Evolutionary conservation across 129 eudicot genomes (phyloP).

Genomic region (Pulicaria dysenterica): DNA sequence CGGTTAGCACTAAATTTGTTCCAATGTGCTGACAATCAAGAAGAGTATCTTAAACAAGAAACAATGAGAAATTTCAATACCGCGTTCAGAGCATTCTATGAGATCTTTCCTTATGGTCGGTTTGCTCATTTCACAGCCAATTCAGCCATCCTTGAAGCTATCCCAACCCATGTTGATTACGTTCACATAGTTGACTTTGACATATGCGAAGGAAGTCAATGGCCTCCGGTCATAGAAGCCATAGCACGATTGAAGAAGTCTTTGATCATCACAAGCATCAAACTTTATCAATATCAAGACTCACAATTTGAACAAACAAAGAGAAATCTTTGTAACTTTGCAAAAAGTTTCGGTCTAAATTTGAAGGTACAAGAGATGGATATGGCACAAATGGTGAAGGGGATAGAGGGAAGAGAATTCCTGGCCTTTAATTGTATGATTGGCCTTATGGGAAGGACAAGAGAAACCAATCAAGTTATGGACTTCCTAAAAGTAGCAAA

Average conservation of each 20-base stretch:
- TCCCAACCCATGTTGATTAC: constrained; percentile 40
- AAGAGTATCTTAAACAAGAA: constrained; percentile 47
- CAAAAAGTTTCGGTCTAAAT: constrained; percentile 41
- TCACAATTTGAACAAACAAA: constrained; percentile 51
- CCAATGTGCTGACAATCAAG: constrained; percentile 42
- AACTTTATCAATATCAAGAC: constrained; percentile 31
- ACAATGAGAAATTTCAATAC: constrained; percentile 39
- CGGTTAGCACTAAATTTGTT: constrained; percentile 50
- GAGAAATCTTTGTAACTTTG: constrained; percentile 43
- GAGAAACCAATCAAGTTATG: constrained; percentile 29
- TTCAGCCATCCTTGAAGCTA: constrained; percentile 55
- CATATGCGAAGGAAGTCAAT: constrained; percentile 61
- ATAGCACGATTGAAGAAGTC: constrained; percentile 32
- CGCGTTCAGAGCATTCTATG: constrained; percentile 53
- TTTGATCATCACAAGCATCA: constrained; percentile 49
- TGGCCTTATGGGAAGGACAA: constrained; percentile 53
- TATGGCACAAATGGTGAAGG: constrained; percentile 29
- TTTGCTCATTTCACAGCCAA: constrained; percentile 70
- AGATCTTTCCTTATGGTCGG: constrained; percentile 51
- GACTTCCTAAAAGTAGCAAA: constrained; percentile 53
- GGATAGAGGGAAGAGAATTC: constrained; percentile 41
- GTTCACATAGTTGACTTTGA: constrained; percentile 63
- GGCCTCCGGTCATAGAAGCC: constrained; percentile 64
- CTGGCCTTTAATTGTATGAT: constrained; percentile 59
- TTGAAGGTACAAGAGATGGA: constrained; percentile 48